Evolutionary conservation across 2,329 filamentous ascomycete species (phyloP).

Genomic region (Fusarium sp.): DNA sequence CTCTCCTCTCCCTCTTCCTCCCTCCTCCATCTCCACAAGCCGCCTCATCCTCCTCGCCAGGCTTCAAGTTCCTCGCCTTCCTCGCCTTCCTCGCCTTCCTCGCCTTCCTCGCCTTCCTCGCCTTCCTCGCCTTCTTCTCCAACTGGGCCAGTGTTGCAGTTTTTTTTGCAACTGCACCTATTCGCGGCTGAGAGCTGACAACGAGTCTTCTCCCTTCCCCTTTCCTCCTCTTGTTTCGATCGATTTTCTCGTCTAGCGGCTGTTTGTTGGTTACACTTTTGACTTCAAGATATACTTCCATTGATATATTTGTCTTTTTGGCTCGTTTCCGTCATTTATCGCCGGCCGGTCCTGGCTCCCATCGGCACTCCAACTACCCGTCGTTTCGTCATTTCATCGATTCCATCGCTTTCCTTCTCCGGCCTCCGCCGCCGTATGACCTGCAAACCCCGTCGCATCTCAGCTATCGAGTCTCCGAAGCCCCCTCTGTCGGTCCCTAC

Average conservation of each 20-base stretch:
- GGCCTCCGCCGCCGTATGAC: constrained; percentile 46
- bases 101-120: constrained; percentile 20
- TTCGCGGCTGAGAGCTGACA: constrained; percentile 42
- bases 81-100: constrained; percentile 30
- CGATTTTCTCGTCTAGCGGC: constrained; percentile 42
- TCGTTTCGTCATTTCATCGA: constrained; percentile 28
- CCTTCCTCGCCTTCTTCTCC: constrained; percentile 25
- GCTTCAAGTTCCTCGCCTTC: constrained; percentile 33
- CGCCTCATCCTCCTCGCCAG: constrained; percentile 37
- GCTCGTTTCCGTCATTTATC: constrained; percentile 35
- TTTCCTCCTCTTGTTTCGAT: constrained; percentile 32
- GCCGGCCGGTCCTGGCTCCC: constrained; percentile 44
- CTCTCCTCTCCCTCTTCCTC: constrained; percentile 28
- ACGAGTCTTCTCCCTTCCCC: constrained; percentile 32
- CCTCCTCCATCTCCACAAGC: constrained; percentile 25
- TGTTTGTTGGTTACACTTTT: constrained; percentile 41
- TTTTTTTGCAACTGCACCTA: constrained; percentile 29
- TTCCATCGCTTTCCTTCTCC: constrained; percentile 27
- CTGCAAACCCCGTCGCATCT: constrained; percentile 42
- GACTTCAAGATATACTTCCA: constrained; percentile 24
- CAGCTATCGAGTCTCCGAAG: constrained; percentile 45
- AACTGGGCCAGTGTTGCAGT: constrained; percentile 36
- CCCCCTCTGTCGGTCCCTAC: constrained; percentile 46
- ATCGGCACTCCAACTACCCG: constrained; percentile 35
- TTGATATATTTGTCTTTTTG: constrained; percentile 40